These are phyloP conservation scores for Alisma plantagoaquatica DNA, from an alignment of 106 monocot genomes.

Conservation along the genomic window DNA sequence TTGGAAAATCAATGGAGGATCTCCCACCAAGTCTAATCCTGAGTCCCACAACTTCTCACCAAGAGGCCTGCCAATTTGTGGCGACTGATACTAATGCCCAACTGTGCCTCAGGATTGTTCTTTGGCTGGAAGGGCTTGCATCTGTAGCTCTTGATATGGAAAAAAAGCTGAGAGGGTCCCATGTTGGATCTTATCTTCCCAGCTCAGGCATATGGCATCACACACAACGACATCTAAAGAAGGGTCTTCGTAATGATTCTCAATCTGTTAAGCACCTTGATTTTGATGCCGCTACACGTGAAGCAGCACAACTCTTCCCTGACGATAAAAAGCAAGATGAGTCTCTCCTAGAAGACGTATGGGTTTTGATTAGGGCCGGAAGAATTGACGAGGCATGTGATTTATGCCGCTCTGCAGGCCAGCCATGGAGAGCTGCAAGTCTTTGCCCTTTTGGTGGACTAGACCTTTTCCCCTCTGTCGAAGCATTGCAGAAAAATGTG, in stretches of 20 bases:
- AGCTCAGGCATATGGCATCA: conserved; percentile 98
- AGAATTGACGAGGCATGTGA: conserved; percentile 86
- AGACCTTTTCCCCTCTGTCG: conserved; percentile 68
- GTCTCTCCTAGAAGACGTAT: conserved; percentile 80
- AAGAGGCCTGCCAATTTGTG: conserved; percentile 87
- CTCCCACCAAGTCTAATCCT: too few relatives aligned
- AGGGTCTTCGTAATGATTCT: conserved; percentile 40
- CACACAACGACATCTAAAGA: conserved; percentile 76
- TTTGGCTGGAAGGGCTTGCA: conserved; percentile 93
- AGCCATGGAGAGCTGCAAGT: conserved; percentile 95
- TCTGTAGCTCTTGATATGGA: conserved; percentile 81
- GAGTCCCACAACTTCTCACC: conserved; percentile 88
- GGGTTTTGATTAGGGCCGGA: conserved; percentile 86
- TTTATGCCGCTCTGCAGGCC: conserved; percentile 93
- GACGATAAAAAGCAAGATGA: conserved; percentile 99
- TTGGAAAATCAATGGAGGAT: conserved; percentile 99
- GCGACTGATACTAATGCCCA: conserved; percentile 63
- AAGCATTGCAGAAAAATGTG: conserved; percentile 62
- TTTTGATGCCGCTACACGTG: conserved; percentile 99
- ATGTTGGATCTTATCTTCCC: conserved; percentile 98
- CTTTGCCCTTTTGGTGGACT: conserved; percentile 90
- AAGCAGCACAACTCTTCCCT: conserved; percentile 51
- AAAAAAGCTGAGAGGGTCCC: conserved; percentile 87
- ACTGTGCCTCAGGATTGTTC: conserved; percentile 72
- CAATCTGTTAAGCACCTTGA: conserved; percentile 69